These are phyloP conservation scores for Piedraia hortae DNA, from an alignment of 2,329 filamentous ascomycete genomes.

Conservation along the genomic window DNA sequence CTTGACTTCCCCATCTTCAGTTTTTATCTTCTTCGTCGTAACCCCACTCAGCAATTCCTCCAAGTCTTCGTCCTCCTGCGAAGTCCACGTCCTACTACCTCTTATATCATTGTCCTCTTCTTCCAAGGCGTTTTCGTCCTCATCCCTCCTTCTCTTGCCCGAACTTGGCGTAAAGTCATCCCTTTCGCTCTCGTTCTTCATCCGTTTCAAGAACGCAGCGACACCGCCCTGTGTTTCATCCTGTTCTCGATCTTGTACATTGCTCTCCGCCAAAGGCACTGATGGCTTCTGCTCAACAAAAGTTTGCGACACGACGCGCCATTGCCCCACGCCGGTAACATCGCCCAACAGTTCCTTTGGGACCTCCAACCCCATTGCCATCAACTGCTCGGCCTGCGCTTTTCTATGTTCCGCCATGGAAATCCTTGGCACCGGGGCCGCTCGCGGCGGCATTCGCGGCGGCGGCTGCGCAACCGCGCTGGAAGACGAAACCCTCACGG, in stretches of 20 bases:
- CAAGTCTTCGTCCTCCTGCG: constrained; percentile 25
- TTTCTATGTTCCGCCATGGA: constrained; percentile 41
- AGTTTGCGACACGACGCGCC: constrained; percentile 40
- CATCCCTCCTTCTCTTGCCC: constrained; percentile 12
- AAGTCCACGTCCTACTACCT: constrained; percentile 18
- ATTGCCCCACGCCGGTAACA: constrained; percentile 71
- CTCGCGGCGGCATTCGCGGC: too few species aligned
- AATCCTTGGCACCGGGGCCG: constrained; percentile 9
- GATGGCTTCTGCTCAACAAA: constrained; percentile 7
- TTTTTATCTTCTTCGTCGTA: constrained; percentile 8
- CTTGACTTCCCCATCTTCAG: constrained; percentile 7
- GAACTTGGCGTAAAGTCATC: constrained; percentile 31
- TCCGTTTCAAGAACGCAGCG: constrained; percentile 34
- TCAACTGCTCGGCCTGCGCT: constrained; percentile 63
- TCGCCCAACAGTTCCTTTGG: constrained; percentile 53
- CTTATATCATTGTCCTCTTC: constrained; percentile 21
- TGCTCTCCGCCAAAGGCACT: constrained; percentile 15
- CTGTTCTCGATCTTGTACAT: constrained; percentile 17
- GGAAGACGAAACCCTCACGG: constrained; percentile 4
- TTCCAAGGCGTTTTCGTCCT: constrained; percentile 19
- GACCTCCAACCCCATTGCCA: constrained; percentile 60
- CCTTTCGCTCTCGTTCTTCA: constrained; percentile 31
- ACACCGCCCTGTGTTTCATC: constrained; percentile 21
- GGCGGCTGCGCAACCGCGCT: constrained; percentile 4
- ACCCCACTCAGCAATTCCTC: constrained; percentile 26